Evolutionary conservation across 2,329 filamentous ascomycete species (phyloP).

Genomic region (Pseudogymnoascus sp.): DNA sequence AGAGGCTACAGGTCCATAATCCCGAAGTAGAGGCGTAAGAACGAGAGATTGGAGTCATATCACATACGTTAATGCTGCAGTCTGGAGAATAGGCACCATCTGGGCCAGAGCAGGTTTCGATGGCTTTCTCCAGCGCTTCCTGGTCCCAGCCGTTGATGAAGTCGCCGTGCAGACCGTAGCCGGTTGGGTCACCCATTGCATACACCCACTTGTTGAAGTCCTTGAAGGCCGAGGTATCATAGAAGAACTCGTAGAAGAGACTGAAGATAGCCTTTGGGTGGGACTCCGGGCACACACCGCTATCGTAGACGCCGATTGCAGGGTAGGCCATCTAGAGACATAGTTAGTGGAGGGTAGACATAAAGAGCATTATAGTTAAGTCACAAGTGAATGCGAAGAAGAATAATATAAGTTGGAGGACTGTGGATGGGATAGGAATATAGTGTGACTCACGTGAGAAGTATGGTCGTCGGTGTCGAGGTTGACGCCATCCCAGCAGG

Average conservation of each 20-base stretch:
- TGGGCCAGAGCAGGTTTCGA: slow-evolving; percentile 14
- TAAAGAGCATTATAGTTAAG: background rate
- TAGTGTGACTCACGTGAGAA: slow-evolving; percentile 15
- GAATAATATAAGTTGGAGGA: background rate
- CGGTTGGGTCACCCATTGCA: slow-evolving; percentile 17
- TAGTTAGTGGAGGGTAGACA: background rate
- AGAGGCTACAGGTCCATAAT: background rate
- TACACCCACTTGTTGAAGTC: slow-evolving; percentile 15
- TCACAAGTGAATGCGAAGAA: background rate
- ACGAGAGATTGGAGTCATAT: background rate
- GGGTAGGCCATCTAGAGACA: slow-evolving; percentile 11
- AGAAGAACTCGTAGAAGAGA: slow-evolving; percentile 18
- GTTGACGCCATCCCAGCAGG: slow-evolving; percentile 21
- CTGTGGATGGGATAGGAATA: background rate
- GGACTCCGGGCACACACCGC: slow-evolving; percentile 17
- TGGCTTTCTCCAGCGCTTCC: slow-evolving; percentile 9
- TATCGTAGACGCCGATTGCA: slow-evolving; percentile 11
- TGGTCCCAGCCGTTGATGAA: slow-evolving; percentile 19
- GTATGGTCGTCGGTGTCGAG: slow-evolving; percentile 17
- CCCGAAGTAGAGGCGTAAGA: background rate
- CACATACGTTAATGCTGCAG: slow-evolving; percentile 10
- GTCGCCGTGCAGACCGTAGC: slow-evolving; percentile 16
- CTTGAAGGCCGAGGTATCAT: slow-evolving; percentile 11
- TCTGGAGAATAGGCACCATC: background rate
- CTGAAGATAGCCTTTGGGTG: slow-evolving; percentile 16